Conservation (phyloP, 2,329 filamentous ascomycete genomes). For the Leptodontidium sp. region DNA sequence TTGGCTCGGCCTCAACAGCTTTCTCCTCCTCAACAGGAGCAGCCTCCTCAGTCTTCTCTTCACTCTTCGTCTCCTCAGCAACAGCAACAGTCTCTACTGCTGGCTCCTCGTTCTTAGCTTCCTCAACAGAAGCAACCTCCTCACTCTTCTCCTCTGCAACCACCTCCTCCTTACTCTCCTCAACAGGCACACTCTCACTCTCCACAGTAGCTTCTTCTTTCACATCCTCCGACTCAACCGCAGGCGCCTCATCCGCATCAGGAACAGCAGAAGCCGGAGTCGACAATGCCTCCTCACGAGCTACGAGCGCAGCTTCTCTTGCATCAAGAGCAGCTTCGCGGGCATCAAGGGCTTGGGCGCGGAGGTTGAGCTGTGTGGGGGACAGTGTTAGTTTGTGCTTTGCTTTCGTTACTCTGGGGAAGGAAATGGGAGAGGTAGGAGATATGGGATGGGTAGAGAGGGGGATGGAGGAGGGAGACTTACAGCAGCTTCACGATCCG, state of each 20-base stretch:
- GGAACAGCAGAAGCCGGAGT: background rate
- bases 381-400: background rate
- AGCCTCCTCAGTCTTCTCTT: too few relatives aligned
- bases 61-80: too few relatives aligned
- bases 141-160: background rate
- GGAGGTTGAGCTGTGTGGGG: background rate
- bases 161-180: slow-evolving; percentile 12
- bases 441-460: background rate
- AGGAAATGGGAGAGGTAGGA: too few relatives aligned
- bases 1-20: background rate
- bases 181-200: slow-evolving; percentile 9
- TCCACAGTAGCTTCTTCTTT: slow-evolving; percentile 1
- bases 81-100: too few relatives aligned
- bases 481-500: slow-evolving; percentile 31
- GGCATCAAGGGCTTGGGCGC: slow-evolving; percentile 21
- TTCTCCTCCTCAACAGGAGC: slow-evolving; percentile 17
- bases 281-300: slow-evolving; percentile 12
- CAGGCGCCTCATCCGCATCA: background rate
- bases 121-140: too few relatives aligned
- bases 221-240: background rate
- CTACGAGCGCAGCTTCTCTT: slow-evolving; percentile 16
- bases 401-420: too few relatives aligned
- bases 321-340: slow-evolving; percentile 20
- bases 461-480: background rate
- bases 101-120: too few relatives aligned